Evolutionary conservation across 352 stramenopile genomes (phyloP), one percentile per base, ranked within the genome.

Genomic region (Globisporangium yorkense): DNA sequence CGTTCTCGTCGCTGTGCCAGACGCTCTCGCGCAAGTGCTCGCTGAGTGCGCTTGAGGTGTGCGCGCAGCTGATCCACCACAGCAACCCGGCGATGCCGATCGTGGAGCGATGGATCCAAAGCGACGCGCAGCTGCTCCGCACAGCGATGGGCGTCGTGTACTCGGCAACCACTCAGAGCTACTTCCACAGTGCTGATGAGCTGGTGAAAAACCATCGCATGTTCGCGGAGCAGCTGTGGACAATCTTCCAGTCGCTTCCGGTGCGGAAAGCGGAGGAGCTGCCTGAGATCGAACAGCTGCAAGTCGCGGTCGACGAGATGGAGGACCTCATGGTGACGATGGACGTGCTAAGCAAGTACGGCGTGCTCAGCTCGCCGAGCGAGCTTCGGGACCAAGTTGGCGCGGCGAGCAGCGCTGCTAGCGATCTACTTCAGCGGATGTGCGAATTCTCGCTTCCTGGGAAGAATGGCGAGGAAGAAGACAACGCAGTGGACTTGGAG

Each of bases 221-320:
- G 1, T 66, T 89, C n/a, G 67, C 83, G 0, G 79, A 91, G 49
- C 70, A 84, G 16, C 51, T 89, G 1, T 91, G 81, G 81, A 54
- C 59, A 4, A 84, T 91, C 45, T 89, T 91, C 40, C 79, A 91
- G 67, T 87, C 81, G 1, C 51, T 91, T 8, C 81, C 81, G n/a
- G 65, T 76, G 54, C 70, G 79, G n/a, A 91, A 81, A 43, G 67
- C 74, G 15, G 68, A 75, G 8, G 81, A 91, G 61, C 59, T 59
- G 0, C 72, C 71, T 3, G 66, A 72, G 29, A 78, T 91, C 29
- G 66, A 70, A 13, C 72, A 74, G 47, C 66, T 91, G 16, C 81
- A 92, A 59, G 81, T 88, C 18, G 68, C 78, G 40, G 77, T 89
- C 15, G 81, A 92, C 45, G 79, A 83, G 46, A 70, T 88, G 62